Conservation (phyloP, 441 rosid species). For the Euphorbia corollata region DNA sequence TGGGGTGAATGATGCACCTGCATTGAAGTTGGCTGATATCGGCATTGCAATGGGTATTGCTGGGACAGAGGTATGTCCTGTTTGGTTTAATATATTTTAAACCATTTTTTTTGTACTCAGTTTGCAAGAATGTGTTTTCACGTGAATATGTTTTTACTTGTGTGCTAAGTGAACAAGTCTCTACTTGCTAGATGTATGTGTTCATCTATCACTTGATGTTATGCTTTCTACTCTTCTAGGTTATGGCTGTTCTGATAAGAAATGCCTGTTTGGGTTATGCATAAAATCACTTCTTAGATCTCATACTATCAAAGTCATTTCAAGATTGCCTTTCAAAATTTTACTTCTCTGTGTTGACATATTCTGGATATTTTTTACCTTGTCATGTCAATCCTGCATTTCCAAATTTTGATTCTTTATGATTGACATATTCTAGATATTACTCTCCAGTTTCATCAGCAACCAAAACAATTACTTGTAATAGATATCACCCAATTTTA, state of each 20-base stretch:
- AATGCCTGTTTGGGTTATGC: neutral
- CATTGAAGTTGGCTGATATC: constrained; percentile 83
- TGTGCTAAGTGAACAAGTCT: neutral
- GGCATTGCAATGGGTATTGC: constrained; percentile 92
- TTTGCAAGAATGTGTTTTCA: neutral
- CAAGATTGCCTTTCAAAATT: neutral
- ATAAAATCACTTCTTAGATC: neutral
- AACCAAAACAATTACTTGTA: neutral
- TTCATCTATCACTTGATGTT: neutral
- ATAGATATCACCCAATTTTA: neutral
- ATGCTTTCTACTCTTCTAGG: neutral
- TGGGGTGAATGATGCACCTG: constrained; percentile 94
- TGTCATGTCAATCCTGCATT: neutral
- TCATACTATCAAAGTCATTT: neutral
- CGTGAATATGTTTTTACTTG: neutral
- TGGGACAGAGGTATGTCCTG: constrained; percentile 73
- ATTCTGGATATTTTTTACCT: neutral
- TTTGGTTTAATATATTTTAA: neutral
- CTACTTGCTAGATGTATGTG: neutral
- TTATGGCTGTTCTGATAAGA: neutral
- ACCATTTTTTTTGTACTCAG: too few species aligned
- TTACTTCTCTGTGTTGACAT: neutral
- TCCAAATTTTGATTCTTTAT: neutral
- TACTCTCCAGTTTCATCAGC: too few species aligned
- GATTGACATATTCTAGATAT: neutral